Base-by-base conservation (phyloP, 495 filamentous ascomycete genomes). In the Penicillium bovifimosum region DNA sequence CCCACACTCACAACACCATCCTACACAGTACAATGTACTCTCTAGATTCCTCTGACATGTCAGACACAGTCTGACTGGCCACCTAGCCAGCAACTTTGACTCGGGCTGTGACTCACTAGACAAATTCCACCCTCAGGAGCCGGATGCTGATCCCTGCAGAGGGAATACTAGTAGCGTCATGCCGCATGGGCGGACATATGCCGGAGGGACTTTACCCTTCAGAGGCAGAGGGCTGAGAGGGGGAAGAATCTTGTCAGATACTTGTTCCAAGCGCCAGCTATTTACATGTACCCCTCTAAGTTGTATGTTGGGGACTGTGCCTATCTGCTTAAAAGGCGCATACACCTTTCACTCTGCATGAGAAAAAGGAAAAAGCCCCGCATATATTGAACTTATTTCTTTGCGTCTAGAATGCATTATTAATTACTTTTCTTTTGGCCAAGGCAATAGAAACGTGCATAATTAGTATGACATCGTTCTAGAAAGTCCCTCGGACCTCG, bases 61-160 rank as follows among this genome's bases (percentile, higher is more conserved):
- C 36, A 38, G 27, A 28, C 31, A 34, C 5, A 36, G 50, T 29
- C 16, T 46, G 14, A 46, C 32, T 39, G 50, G 50, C 24, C 47
- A 38, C 34, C 35, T 32, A 28, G 32, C 16, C 34, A 24, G 20
- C 27, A n/a, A 8, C 53, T 59, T 53, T 62, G 61, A 65, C 53
- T 65, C 62, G 61, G 14, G 7, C 53, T 59, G 53, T 62, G 61
- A 65, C 53, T 65, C 62, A 64, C 58, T 27, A 31, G 31, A 36
- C 44, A 40, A 54, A 36, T 11, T 29, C 45, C 41, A 26, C 41
- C 24, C 6, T 41, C 38, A 24, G 29, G 54, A 51, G 20, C 16
- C 32, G 36, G 47, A 14, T 32, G 36, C 28, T 41, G 50, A 62
- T 65, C 54, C 59, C 61, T 64, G 62, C 62, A 52, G 51, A 20